Conservation (phyloP, 805 yeast genomes). For the Hanseniaspora lindneri region DNA sequence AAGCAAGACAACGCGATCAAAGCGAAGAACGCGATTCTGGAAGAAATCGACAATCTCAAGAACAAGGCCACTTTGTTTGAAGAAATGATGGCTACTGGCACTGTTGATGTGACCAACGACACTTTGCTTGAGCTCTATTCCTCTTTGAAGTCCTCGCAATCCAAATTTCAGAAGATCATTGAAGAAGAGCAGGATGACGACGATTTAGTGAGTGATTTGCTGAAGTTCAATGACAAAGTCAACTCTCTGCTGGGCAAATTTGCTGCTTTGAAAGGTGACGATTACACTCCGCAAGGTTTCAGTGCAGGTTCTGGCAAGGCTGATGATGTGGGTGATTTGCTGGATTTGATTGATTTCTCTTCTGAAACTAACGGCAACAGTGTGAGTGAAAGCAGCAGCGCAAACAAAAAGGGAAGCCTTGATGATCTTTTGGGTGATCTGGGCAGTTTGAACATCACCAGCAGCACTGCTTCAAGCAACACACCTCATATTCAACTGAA, state of each 20-base stretch:
- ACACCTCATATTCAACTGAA: slow-evolving; percentile 17
- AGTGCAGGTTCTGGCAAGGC: slow-evolving; percentile 31
- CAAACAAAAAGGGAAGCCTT: slow-evolving; percentile 22
- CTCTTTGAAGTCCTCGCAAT: slow-evolving; percentile 71
- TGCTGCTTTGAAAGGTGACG: slow-evolving; percentile 53
- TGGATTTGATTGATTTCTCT: slow-evolving; percentile 65
- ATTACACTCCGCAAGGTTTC: slow-evolving; percentile 41
- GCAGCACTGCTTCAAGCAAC: slow-evolving; percentile 27
- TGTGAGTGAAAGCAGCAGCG: slow-evolving; percentile 17
- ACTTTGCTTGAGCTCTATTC: slow-evolving; percentile 67
- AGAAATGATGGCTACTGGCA: slow-evolving; percentile 62
- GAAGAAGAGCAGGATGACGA: slow-evolving; percentile 68
- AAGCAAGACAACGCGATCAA: slow-evolving; percentile 58
- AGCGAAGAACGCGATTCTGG: slow-evolving; percentile 65
- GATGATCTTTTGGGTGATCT: slow-evolving; percentile 67
- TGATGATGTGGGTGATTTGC: slow-evolving; percentile 33
- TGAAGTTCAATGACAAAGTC: slow-evolving; percentile 63
- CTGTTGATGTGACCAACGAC: slow-evolving; percentile 37
- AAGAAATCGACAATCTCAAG: slow-evolving; percentile 70
- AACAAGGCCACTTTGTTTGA: slow-evolving; percentile 77
- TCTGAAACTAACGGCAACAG: slow-evolving; percentile 33
- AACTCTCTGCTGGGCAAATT: slow-evolving; percentile 58
- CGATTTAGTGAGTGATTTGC: slow-evolving; percentile 50
- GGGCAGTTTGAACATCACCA: slow-evolving; percentile 44
- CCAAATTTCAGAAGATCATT: slow-evolving; percentile 72